Base-by-base conservation (phyloP, 139 green algal genomes). In the Pleodorina starrii region DNA sequence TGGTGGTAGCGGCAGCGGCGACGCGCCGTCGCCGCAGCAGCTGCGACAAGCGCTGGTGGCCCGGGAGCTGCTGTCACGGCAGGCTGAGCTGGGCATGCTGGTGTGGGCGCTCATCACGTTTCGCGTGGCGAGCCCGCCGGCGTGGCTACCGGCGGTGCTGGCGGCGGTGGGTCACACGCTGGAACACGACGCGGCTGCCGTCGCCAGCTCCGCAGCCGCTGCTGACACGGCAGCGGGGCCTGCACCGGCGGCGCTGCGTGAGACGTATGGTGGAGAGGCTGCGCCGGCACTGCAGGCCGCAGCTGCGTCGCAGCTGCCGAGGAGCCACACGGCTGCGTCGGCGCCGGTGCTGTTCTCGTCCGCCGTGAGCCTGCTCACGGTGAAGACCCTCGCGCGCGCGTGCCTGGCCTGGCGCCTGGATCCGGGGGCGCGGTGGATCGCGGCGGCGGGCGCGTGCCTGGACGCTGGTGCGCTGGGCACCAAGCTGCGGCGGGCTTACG, bases 1-100 rank as follows among this genome's bases (percentile, higher is more conserved):
- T n/a, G n/a, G n/a, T n/a, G n/a, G n/a, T n/a, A n/a, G n/a, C n/a
- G n/a, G n/a, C n/a, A n/a, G n/a, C n/a, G n/a, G n/a, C n/a, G n/a
- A n/a, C n/a, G n/a, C n/a, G n/a, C n/a, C n/a, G n/a, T n/a, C n/a
- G n/a, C n/a, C n/a, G 50, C 78, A 57, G 40, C 80, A 59, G 60
- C n/a, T 35, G 59, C 42, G 19, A 27, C 78, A 73, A 5, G 5
- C 16, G 51, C 54, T 74, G 36, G 9, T 86, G 17, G 57, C 54
- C 10, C 36, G 27, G 36, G 36, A 38, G 57, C 25, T 63, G 5
- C 14, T 60, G 59, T 1, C 17, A 5, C 80, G 59, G 14, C 59
- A 86, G 32, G 6, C 59, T 25, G 59, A 86, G 42, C 59, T 86
- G 80, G 80, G 80, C 29, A 86, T 86, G 80, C 40, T 86, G 57